These are phyloP conservation scores for Alloteropsis semialata DNA, from an alignment of 176 grass and related monocot species.

Conservation along the genomic window DNA sequence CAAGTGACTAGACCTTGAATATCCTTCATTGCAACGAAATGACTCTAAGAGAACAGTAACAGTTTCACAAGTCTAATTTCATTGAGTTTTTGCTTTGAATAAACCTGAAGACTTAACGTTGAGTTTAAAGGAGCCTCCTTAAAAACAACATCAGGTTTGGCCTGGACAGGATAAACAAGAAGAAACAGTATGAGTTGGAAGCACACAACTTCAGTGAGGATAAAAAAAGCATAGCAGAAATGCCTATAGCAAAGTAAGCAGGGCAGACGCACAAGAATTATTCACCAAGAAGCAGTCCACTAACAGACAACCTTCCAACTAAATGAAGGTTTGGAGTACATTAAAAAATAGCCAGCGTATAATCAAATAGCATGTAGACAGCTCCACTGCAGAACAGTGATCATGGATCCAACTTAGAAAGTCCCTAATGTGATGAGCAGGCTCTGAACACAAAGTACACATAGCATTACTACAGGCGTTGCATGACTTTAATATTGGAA, in stretches of 20 bases:
- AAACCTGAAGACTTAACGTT: constrained; percentile 71
- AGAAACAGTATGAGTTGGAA: neutral
- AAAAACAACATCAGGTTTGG: constrained; percentile 70
- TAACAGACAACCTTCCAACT: neutral
- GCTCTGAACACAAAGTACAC: neutral
- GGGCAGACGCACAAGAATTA: neutral
- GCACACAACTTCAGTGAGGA: neutral
- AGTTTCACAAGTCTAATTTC: neutral
- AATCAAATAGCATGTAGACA: neutral
- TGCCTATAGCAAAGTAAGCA: neutral
- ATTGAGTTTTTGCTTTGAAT: constrained; percentile 17
- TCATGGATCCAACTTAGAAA: neutral
- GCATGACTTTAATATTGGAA: neutral
- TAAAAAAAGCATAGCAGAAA: neutral
- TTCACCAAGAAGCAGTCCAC: neutral
- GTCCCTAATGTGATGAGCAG: neutral
- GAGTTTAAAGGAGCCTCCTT: constrained; percentile 56
- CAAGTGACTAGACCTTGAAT: constrained; percentile 80
- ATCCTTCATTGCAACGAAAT: constrained; percentile 59
- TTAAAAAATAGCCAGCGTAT: neutral
- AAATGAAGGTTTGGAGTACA: constrained; percentile 2
- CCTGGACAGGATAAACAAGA: constrained; percentile 42
- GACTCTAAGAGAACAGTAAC: neutral
- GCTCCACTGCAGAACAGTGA: neutral
- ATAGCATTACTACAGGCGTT: neutral